These are phyloP conservation scores for Myxozyma mucilagina DNA, from an alignment of 805 yeast genomes.

Conservation along the genomic window DNA sequence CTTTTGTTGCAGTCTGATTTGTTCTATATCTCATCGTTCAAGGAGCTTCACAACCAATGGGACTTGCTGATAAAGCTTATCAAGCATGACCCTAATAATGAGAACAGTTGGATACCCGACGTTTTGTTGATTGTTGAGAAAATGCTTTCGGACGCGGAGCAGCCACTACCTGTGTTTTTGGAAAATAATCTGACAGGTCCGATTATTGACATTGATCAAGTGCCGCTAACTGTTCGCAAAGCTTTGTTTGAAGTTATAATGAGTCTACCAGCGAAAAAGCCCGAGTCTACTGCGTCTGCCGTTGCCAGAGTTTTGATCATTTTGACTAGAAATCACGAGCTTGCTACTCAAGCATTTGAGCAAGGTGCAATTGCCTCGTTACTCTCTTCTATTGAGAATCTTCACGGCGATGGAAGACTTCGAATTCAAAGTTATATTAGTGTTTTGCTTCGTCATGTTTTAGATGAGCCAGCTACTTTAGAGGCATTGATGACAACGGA, in stretches of 20 bases:
- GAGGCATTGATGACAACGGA: slow-evolving; percentile 54
- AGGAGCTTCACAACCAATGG: slow-evolving; percentile 25
- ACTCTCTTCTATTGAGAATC: slow-evolving; percentile 46
- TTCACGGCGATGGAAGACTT: slow-evolving; percentile 41
- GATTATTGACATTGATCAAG: slow-evolving; percentile 29
- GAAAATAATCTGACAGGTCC: slow-evolving; percentile 27
- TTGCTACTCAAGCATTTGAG: slow-evolving; percentile 46
- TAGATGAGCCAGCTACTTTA: slow-evolving; percentile 58
- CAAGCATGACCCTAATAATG: not conserved
- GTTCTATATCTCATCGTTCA: slow-evolving; percentile 23
- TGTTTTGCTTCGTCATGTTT: slow-evolving; percentile 63
- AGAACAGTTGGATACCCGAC: slow-evolving; percentile 55
- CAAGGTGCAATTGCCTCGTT: slow-evolving; percentile 53
- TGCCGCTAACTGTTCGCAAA: slow-evolving; percentile 29
- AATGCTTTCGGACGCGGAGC: slow-evolving; percentile 55
- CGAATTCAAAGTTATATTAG: slow-evolving; percentile 52
- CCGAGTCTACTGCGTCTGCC: slow-evolving; percentile 52
- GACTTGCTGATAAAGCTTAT: slow-evolving; percentile 28
- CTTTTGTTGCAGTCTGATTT: slow-evolving; percentile 32
- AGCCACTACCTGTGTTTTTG: slow-evolving; percentile 41
- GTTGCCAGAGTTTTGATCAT: slow-evolving; percentile 57
- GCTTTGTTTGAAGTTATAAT: slow-evolving; percentile 50
- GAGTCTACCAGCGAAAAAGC: slow-evolving; percentile 44
- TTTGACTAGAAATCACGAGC: slow-evolving; percentile 49
- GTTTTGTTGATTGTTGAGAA: slow-evolving; percentile 58